phyloP scores from a whole-genome alignment of 2,329 filamentous ascomycete genomes.

The Plectosphaerella plurivora region DNA sequence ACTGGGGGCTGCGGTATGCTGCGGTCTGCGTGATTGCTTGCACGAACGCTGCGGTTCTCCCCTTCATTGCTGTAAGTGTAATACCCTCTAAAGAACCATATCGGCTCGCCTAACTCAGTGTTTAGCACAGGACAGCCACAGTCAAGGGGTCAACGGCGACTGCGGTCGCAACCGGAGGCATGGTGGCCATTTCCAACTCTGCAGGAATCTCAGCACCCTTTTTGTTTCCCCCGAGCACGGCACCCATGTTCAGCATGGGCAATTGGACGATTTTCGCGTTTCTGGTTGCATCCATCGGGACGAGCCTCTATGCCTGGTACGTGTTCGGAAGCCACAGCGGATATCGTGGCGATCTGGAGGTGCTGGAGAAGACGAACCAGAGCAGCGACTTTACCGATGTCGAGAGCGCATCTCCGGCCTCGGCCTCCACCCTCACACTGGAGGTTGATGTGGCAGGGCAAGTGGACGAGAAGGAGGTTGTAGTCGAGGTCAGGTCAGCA shows the following conservation, averaged over 20 bases:
- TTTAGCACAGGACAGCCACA: constrained; percentile 21
- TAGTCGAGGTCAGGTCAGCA: neutral
- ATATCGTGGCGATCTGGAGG: constrained; percentile 10
- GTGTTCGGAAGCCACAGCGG: constrained; percentile 21
- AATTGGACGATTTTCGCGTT: constrained; percentile 25
- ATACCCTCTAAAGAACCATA: neutral
- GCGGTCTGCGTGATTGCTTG: constrained; percentile 22
- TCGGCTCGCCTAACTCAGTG: constrained; percentile 2
- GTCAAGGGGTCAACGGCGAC: constrained; percentile 22
- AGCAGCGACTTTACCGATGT: neutral
- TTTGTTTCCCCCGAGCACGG: constrained; percentile 18
- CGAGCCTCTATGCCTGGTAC: constrained; percentile 20
- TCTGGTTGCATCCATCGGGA: constrained; percentile 13
- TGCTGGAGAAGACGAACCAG: neutral
- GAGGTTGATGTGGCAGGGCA: too few species aligned
- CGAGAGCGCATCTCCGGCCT: too few species aligned
- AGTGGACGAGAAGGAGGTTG: neutral
- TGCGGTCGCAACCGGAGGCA: constrained; percentile 23
- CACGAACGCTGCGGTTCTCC: constrained; percentile 21
- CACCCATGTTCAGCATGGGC: constrained; percentile 21
- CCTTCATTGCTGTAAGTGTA: constrained; percentile 21
- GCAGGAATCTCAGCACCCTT: constrained; percentile 24
- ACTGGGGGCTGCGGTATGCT: constrained; percentile 20
- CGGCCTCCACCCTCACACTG: too few species aligned
- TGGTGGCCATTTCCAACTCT: constrained; percentile 24